Percentiles rank a stretch among this genome's conserved stretches.
Evolutionary conservation across 306 rosid genomes (phyloP).

Genomic region (Morella rubra): DNA sequence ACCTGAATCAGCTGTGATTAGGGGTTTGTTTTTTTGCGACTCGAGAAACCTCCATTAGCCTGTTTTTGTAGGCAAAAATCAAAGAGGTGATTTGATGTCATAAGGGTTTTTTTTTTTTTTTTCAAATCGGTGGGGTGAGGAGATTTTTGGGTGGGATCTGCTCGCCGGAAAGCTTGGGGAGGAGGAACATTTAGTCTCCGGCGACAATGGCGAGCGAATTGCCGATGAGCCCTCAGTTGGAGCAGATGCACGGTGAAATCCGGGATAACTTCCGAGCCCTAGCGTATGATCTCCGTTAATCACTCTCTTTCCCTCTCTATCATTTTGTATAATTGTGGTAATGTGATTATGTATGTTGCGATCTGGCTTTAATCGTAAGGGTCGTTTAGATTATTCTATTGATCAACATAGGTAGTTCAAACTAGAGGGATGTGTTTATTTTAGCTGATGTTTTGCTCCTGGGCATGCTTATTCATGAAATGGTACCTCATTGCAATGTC

Average conservation of each 20-base stretch:
- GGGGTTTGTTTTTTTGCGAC: background rate
- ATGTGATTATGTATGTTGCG: background rate
- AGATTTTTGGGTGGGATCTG: conserved; percentile 30
- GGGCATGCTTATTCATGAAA: background rate
- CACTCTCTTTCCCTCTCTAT: background rate
- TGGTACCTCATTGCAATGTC: background rate
- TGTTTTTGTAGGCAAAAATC: background rate
- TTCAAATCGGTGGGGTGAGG: conserved; percentile 23
- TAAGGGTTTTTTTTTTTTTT: background rate
- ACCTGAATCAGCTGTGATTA: background rate
- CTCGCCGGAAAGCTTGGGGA: conserved; percentile 35
- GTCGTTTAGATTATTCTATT: background rate
- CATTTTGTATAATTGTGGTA: background rate
- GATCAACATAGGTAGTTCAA: background rate
- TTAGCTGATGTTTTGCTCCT: no score
- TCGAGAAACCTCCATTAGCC: background rate
- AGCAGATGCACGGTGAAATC: conserved; percentile 99
- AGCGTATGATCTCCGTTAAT: conserved; percentile 52
- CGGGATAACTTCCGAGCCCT: conserved; percentile 85
- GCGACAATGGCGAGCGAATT: conserved; percentile 70
- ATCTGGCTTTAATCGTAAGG: background rate
- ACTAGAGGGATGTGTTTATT: background rate
- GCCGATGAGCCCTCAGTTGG: conserved; percentile 84
- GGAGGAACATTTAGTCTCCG: conserved; percentile 29
- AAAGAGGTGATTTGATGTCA: background rate